These are phyloP conservation scores for Trichoderma cornu-damae DNA, from an alignment of 2,329 filamentous ascomycete species.

Conservation along the genomic window DNA sequence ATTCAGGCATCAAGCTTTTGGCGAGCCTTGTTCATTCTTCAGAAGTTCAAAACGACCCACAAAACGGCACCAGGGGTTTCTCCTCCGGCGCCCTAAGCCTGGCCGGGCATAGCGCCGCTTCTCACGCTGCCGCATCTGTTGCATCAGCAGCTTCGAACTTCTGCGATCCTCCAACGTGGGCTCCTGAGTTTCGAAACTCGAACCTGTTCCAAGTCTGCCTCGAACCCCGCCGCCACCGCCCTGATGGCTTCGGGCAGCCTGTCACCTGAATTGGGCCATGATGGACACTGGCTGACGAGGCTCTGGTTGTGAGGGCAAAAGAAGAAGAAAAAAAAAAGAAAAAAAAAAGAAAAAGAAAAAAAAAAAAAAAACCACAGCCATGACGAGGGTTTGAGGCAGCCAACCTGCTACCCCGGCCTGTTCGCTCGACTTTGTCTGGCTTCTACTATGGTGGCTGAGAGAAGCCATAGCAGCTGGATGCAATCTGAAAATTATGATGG, in stretches of 20 bases:
- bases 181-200: constrained; percentile 38
- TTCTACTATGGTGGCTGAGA: no score
- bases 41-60: not conserved
- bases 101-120: not conserved
- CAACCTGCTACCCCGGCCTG: not conserved
- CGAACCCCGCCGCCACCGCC: constrained; percentile 31
- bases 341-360: no score
- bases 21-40: not conserved
- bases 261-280: not conserved
- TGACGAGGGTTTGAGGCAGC: not conserved
- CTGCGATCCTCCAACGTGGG: constrained; percentile 17
- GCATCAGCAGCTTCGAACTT: constrained; percentile 7
- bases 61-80: constrained; percentile 14
- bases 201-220: constrained; percentile 45
- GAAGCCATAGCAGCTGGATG: not conserved
- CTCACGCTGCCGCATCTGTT: not conserved
- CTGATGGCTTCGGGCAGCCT: not conserved
- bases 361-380: not conserved
- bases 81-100: not conserved
- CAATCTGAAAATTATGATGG: no score
- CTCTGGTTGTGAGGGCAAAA: no score
- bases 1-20: no score
- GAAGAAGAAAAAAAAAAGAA: no score
- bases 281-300: not conserved
- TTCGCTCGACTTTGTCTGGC: not conserved